phyloP scores from a whole-genome alignment of 1,139 yeast genomes.

The Nakaseomyces sp. region DNA sequence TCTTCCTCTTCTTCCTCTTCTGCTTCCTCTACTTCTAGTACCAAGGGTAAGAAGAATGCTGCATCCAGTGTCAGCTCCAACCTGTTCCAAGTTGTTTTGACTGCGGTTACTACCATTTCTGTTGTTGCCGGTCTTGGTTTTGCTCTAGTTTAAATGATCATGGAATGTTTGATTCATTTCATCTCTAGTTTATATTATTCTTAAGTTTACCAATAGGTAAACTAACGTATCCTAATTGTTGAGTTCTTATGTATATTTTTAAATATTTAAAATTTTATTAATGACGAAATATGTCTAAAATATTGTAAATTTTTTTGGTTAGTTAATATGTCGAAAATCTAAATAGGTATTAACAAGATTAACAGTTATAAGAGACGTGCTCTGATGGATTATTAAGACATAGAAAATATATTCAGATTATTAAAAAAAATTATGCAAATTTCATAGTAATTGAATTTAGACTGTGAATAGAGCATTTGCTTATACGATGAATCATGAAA shows the following conservation, averaged over 20 bases:
- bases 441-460: no score
- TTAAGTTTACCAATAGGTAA: neutral
- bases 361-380: no score
- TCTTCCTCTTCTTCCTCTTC: constrained; percentile 15
- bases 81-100: constrained; percentile 71
- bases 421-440: neutral
- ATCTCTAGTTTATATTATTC: neutral
- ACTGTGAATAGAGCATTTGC: neutral
- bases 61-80: constrained; percentile 35
- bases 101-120: constrained; percentile 62
- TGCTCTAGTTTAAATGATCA: constrained; percentile 40
- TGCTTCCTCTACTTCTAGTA: constrained; percentile 25
- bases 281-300: neutral
- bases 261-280: neutral
- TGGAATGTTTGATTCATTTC: neutral
- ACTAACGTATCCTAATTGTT: neutral
- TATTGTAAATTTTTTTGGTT: neutral
- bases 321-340: no score
- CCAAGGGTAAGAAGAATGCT: constrained; percentile 25
- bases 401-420: neutral
- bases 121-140: constrained; percentile 47
- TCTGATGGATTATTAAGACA: no score
- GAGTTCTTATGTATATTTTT: constrained; percentile 4
- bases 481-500: constrained; percentile 31
- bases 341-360: no score